phyloP scores from a whole-genome alignment of 2,329 filamentous ascomycete genomes.

The Trichophyton schoenleinii region DNA sequence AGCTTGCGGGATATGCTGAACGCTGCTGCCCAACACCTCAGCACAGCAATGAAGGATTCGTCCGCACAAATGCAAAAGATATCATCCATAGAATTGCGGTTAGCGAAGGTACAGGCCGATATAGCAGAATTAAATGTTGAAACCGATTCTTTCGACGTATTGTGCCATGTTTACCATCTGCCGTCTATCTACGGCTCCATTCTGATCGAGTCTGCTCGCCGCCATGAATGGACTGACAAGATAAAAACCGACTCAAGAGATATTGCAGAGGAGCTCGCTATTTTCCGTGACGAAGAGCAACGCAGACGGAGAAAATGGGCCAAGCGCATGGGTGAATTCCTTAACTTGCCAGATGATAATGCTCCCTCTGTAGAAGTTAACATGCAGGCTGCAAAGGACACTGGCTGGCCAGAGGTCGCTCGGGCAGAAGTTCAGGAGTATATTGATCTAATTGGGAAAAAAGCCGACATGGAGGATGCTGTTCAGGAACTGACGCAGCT shows the following conservation, averaged over 20 bases:
- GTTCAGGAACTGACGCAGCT: conserved; percentile 62
- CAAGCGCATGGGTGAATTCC: conserved; percentile 65
- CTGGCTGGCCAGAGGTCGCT: conserved; percentile 64
- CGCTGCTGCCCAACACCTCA: conserved; percentile 50
- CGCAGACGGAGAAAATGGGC: conserved; percentile 83
- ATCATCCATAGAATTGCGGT: conserved; percentile 62
- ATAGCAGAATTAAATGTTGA: conserved; percentile 62
- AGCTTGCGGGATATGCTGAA: conserved; percentile 42
- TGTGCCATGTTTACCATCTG: conserved; percentile 68
- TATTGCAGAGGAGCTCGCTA: conserved; percentile 81
- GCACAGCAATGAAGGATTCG: conserved; percentile 52
- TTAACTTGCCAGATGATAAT: conserved; percentile 52
- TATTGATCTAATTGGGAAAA: conserved; percentile 50
- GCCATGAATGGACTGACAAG: conserved; percentile 84
- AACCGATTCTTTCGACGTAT: conserved; percentile 66
- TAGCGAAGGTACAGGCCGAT: conserved; percentile 58
- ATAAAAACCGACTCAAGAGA: conserved; percentile 76
- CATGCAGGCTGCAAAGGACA: conserved; percentile 58
- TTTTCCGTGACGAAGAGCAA: conserved; percentile 84
- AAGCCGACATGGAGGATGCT: conserved; percentile 53
- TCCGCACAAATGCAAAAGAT: conserved; percentile 70
- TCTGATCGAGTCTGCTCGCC: conserved; percentile 69
- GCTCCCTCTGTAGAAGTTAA: conserved; percentile 75
- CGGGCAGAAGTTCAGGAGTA: conserved; percentile 69
- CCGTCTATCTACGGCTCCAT: conserved; percentile 86